Percentiles rank a stretch among this genome's conserved stretches.
Evolutionary conservation across 73 alveolate genomes (phyloP).

Genomic region (Paramecium tetraurelia): DNA sequence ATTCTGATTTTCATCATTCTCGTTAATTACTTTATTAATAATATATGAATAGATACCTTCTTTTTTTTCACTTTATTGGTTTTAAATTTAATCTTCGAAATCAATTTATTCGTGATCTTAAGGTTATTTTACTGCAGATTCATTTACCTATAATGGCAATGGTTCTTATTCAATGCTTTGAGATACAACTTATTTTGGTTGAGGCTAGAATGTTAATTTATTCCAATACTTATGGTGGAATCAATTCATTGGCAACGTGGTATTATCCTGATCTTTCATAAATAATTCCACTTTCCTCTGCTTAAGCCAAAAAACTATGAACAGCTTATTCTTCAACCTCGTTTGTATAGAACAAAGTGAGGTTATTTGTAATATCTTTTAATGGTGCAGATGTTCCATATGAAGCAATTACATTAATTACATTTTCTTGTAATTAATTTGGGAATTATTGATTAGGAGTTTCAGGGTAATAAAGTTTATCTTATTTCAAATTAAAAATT

Average conservation of each 20-base stretch:
- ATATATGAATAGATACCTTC: neutral
- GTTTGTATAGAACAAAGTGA: neutral
- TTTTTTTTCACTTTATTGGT: neutral
- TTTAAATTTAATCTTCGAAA: neutral
- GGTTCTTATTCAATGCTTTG: neutral
- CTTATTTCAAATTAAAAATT: neutral
- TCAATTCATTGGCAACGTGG: neutral
- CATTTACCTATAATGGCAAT: neutral
- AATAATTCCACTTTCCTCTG: slow-evolving; percentile 14
- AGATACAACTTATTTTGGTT: neutral
- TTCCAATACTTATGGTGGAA: neutral
- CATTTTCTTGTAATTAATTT: neutral
- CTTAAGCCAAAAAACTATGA: neutral
- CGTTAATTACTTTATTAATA: neutral
- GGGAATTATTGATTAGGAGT: neutral
- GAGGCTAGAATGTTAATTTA: neutral
- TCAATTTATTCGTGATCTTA: neutral
- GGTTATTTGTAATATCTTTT: neutral
- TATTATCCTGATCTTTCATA: slow-evolving; percentile 12
- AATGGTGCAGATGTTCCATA: neutral
- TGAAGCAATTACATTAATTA: neutral
- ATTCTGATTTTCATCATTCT: neutral
- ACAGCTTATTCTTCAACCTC: neutral
- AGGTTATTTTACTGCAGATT: neutral
- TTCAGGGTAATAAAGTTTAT: slow-evolving; percentile 22